phyloP scores from a whole-genome alignment of 73 alveolate genomes.

The Vitrella brassicaformis region DNA sequence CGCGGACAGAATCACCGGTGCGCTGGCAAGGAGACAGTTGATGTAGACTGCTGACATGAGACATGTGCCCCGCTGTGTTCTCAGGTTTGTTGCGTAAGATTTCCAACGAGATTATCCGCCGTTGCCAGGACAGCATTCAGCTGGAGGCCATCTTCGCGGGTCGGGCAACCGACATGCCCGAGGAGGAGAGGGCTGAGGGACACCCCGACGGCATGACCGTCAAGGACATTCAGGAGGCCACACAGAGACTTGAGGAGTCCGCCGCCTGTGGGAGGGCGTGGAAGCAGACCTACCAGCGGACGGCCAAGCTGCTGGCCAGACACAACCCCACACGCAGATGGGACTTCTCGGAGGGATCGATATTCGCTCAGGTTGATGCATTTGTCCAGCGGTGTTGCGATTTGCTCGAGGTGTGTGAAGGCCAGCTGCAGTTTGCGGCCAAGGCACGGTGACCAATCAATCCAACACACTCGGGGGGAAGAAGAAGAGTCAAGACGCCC shows the following conservation, averaged over 20 bases:
- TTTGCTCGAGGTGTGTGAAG: constrained; percentile 92
- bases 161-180: background rate
- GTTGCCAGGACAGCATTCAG: constrained; percentile 54
- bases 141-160: constrained; percentile 28
- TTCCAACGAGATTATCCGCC: constrained; percentile 69
- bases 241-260: constrained; percentile 50
- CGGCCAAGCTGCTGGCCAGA: background rate
- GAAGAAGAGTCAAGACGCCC: background rate
- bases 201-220: too few relatives aligned
- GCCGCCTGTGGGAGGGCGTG: constrained; percentile 81
- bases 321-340: background rate
- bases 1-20: constrained; percentile 73
- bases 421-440: constrained; percentile 86
- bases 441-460: background rate
- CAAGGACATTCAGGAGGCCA: constrained; percentile 1
- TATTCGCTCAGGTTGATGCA: constrained; percentile 71
- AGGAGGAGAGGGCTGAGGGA: too few relatives aligned
- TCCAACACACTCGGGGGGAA: background rate
- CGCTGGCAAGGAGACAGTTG: constrained; percentile 48
- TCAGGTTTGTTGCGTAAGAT: constrained; percentile 73
- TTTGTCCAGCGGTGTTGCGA: constrained; percentile 97
- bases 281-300: constrained; percentile 54
- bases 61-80: background rate
- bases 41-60: background rate
- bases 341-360: background rate